Percentiles rank a stretch among this genome's conserved stretches.
Evolutionary conservation across 306 rosid species (phyloP).

Genomic region (Pyrus betulifolia): DNA sequence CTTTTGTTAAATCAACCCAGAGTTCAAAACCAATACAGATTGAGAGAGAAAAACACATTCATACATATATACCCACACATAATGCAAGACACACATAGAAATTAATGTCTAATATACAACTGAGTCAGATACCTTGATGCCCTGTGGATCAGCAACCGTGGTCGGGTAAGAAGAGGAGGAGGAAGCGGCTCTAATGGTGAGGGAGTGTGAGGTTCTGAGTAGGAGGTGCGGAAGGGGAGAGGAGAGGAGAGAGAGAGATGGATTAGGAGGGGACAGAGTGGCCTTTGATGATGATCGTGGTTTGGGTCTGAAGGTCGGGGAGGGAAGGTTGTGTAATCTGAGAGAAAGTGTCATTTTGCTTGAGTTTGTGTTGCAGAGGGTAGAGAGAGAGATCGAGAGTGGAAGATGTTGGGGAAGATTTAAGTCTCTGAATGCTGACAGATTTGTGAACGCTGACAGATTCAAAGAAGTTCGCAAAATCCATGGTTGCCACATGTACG

Average conservation of each 20-base stretch:
- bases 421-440: background rate
- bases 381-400: background rate
- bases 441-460: background rate
- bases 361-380: background rate
- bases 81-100: background rate
- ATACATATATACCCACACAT: background rate
- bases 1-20: background rate
- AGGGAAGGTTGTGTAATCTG: constrained; percentile 22
- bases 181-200: constrained; percentile 45
- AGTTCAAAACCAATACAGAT: background rate
- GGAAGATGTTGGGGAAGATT: background rate
- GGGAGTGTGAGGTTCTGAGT: constrained; percentile 23
- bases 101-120: background rate
- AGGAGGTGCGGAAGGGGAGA: constrained; percentile 27
- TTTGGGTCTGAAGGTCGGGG: constrained; percentile 30
- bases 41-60: background rate
- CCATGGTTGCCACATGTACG: constrained; percentile 12
- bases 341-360: constrained; percentile 42
- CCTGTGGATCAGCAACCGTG: constrained; percentile 49
- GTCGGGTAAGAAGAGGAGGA: constrained; percentile 53
- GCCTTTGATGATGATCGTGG: constrained; percentile 13
- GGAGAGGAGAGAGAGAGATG: constrained; percentile 16
- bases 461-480: background rate
- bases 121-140: constrained; percentile 50
- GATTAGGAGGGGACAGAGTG: constrained; percentile 2